Evolutionary conservation across 208 protist genomes (phyloP), one percentile per base, ranked within the genome.

Genomic region (Leishmania major): DNA sequence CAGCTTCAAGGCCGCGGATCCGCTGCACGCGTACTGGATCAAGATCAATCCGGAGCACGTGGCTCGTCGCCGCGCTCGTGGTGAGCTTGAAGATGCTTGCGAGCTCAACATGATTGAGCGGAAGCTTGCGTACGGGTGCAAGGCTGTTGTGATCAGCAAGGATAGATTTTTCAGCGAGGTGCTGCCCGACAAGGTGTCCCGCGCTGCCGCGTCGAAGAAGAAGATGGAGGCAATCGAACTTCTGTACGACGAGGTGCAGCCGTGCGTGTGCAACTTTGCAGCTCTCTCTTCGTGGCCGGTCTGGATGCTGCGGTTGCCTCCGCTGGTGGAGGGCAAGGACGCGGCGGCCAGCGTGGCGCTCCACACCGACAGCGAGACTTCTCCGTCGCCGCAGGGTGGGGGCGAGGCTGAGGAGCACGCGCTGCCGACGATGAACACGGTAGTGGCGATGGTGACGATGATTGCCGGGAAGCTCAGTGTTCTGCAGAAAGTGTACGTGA

Each of bases 121-220:
- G 35, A 94, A 88, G 78, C 78, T 97, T 4, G 94, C 94, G 57
- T 97, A 95, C 81, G 94, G 92, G 66, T 95, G 89, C 87, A 88
- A 76, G 69, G 88, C 88, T 17, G 75, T 66, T 2, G 77, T 86
- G 64, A 28, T 86, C n/a, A 71, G 73, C 53, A 86, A 78, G 51
- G 83, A 86, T 35, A 83, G 79, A 57, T 83, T 86, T 70, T 40
- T 83, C 45, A 57, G 67, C 45, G 83, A 86, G 75, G 83, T 80
- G 74, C 75, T 86, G 51, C 74, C 78, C 5, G 83, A 83, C 69
- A 86, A 80, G 74, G 83, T 55, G 22, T 22, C 72, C 22, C 73
- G 83, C 62, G 60, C 45, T 43, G 73, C 83, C 10, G 83, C 79
- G 13, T 60, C 83, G 25, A 19, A 22, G 37, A 74, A 51, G 75